phyloP scores from a whole-genome alignment of 1,139 yeast genomes.

The Suhomyces anneliseae region DNA sequence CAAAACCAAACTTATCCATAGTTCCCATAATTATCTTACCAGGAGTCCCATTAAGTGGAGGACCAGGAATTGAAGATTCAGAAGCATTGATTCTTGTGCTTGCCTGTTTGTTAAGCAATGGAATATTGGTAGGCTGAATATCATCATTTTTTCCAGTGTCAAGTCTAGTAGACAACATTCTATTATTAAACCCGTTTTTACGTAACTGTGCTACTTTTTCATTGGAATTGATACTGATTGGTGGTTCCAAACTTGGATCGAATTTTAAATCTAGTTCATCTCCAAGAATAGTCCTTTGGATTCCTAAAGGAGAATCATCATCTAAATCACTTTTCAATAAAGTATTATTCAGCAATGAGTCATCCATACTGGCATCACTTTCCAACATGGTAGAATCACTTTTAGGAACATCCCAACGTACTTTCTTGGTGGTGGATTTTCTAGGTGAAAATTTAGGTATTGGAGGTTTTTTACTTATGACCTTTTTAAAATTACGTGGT shows the following conservation, averaged over 20 bases:
- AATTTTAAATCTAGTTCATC: conserved; percentile 34
- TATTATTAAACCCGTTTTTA: conserved; percentile 9
- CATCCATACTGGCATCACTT: conserved; percentile 27
- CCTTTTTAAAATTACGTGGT: conserved; percentile 24
- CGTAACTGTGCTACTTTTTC: background rate
- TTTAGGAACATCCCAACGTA: conserved; percentile 40
- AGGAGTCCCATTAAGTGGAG: background rate
- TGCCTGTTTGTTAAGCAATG: conserved; percentile 38
- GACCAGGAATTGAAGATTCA: background rate
- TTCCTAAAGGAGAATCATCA: conserved; percentile 31
- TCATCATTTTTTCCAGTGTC: conserved; percentile 4
- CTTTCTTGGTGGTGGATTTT: conserved; percentile 25
- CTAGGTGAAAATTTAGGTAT: conserved; percentile 17
- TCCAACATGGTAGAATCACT: conserved; percentile 31
- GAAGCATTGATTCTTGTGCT: conserved; percentile 23
- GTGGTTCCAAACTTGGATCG: conserved; percentile 34
- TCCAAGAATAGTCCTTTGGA: conserved; percentile 15
- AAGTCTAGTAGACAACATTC: conserved; percentile 19
- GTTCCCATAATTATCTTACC: conserved; percentile 4
- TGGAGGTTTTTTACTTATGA: conserved; percentile 18
- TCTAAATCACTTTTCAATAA: conserved; percentile 25
- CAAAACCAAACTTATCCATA: conserved; percentile 15
- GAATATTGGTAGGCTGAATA: conserved; percentile 12
- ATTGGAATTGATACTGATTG: conserved; percentile 20
- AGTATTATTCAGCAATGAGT: conserved; percentile 9